Evolutionary conservation across 306 rosid genomes (phyloP).

Genomic region (Malus asiatica): DNA sequence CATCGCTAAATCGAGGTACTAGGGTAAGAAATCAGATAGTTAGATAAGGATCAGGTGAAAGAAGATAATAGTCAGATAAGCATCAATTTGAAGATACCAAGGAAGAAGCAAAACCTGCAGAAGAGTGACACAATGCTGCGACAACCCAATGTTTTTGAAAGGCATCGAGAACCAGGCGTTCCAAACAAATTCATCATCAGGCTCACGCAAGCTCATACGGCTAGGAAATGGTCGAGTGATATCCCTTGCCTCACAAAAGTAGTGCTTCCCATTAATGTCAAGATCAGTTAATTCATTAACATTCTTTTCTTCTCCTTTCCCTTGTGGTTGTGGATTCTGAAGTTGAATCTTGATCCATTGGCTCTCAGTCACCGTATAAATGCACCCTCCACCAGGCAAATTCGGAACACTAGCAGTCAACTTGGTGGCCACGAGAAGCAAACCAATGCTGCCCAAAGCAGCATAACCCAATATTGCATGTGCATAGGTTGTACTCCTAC

Average conservation of each 20-base stretch:
- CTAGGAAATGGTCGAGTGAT: constrained; percentile 86
- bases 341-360: constrained; percentile 79
- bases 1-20: background rate
- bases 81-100: constrained; percentile 27
- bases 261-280: constrained; percentile 89
- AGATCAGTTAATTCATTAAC: constrained; percentile 66
- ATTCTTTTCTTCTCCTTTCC: constrained; percentile 85
- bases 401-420: constrained; percentile 48
- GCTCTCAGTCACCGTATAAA: constrained; percentile 74
- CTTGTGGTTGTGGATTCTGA: constrained; percentile 60
- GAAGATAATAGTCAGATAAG: constrained; percentile 14
- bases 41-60: constrained; percentile 12
- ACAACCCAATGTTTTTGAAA: constrained; percentile 73
- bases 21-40: background rate
- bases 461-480: constrained; percentile 86
- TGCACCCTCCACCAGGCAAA: constrained; percentile 85
- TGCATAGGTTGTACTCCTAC: constrained; percentile 42
- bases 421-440: constrained; percentile 83
- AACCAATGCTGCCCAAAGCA: constrained; percentile 58
- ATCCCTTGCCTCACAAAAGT: constrained; percentile 83
- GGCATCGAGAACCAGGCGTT: constrained; percentile 76
- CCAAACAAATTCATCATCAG: constrained; percentile 96
- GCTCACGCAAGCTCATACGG: constrained; percentile 37
- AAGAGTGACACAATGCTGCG: constrained; percentile 71
- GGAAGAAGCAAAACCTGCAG: constrained; percentile 74